Percentiles rank a stretch among this genome's conserved stretches.
These are phyloP conservation scores for Stachybotrys echinatus DNA, from an alignment of 2,329 filamentous ascomycete species.

Conservation along the genomic window DNA sequence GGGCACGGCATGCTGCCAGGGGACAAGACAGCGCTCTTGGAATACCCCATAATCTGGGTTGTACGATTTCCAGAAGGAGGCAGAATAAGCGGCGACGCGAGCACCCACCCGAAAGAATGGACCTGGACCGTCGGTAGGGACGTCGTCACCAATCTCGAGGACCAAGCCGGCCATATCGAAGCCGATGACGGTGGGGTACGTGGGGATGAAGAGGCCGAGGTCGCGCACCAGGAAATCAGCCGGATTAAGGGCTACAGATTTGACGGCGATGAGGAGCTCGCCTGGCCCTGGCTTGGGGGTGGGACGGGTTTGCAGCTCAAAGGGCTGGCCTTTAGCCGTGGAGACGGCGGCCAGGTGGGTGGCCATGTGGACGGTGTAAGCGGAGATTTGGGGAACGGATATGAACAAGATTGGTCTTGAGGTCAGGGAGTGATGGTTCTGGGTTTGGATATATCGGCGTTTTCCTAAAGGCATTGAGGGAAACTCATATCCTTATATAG, in stretches of 20 bases:
- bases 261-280: constrained; percentile 42
- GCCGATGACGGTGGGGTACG: constrained; percentile 35
- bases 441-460: constrained; percentile 9
- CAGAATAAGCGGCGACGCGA: constrained; percentile 32
- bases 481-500: neutral
- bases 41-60: constrained; percentile 41
- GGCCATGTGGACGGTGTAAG: constrained; percentile 16
- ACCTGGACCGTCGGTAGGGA: constrained; percentile 17
- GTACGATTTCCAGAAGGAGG: constrained; percentile 34
- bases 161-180: constrained; percentile 39
- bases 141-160: constrained; percentile 31
- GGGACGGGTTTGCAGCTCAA: constrained; percentile 28
- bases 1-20: constrained; percentile 31
- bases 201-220: constrained; percentile 31
- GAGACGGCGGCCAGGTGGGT: constrained; percentile 36
- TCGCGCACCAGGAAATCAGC: constrained; percentile 37
- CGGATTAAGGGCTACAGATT: constrained; percentile 43
- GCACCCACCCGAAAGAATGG: constrained; percentile 22
- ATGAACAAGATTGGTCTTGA: neutral
- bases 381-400: neutral
- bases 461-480: neutral
- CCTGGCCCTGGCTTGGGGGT: constrained; percentile 39
- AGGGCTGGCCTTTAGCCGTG: constrained; percentile 26
- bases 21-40: constrained; percentile 35
- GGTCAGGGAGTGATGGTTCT: neutral